Evolutionary conservation across 345 rosid genomes (phyloP), one percentile per base, ranked within the genome.

Genomic region (Mallotus nudiflorus): DNA sequence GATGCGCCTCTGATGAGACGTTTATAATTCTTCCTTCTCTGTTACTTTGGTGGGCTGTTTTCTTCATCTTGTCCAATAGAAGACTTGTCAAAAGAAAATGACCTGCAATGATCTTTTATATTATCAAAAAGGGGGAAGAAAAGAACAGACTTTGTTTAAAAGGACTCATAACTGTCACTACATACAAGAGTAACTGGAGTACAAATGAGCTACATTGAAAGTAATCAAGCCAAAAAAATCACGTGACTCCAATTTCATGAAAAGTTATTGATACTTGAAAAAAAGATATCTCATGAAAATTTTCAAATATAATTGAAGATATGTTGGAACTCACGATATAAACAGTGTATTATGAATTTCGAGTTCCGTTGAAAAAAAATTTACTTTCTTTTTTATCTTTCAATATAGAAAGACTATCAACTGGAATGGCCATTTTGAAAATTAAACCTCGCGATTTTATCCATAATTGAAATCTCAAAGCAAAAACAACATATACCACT

Each of bases 11-110:
- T 25, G 89, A 86, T 37, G 89, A 78, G 28, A 82, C 52, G 58
- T 64, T 83, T 35, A 85, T 73, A 35, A 86, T 86, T 76, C 89
- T 69, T 60, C 87, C 89, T 61, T 83, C 85, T 57, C 49, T 73
- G 16, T 65, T 49, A 46, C 78, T 82, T 64, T 69, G 68, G 59
- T 9, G 56, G 3, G 85, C 71, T 27, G 89, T 80, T 29, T 64
- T 74, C 67, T 83, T 86, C 85, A 83, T 82, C 10, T 65, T 80
- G 39, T 86, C 89, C 67, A 82, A 35, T 55, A 80, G 50, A 18
- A 83, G 84, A 57, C 76, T 76, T 46, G 87, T 80, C 69, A 86
- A 68, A 66, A 86, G 85, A 78, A 86, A 86, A 67, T 83, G 89
- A 18, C 89, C 89, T 77, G 84, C 73, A 77, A 65, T 24, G 76